phyloP scores from a whole-genome alignment of 768 basidiomycete species.

The Naematelia encephala region DNA sequence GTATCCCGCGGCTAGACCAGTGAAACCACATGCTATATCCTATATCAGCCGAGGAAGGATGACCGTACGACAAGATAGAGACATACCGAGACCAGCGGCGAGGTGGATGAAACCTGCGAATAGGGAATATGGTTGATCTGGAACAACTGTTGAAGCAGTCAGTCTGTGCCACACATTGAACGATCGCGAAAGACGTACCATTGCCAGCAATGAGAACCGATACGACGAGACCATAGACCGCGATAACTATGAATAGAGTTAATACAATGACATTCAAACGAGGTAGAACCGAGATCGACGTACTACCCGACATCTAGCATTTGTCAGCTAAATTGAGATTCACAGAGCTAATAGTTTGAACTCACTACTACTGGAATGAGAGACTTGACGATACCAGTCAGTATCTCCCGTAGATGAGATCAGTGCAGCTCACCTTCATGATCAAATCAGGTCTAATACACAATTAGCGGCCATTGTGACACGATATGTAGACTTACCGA shows the following conservation, averaged over 20 bases:
- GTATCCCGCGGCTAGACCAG: conserved; percentile 88
- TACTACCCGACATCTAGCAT: conserved; percentile 73
- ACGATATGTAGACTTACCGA: conserved; percentile 49
- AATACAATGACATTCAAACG: too few species aligned
- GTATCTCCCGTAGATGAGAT: conserved; percentile 6
- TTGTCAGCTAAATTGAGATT: conserved; percentile 4
- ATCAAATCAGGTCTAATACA: conserved; percentile 72
- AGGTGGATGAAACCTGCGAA: conserved; percentile 88
- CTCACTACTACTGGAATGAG: conserved; percentile 81
- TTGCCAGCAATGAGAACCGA: conserved; percentile 83
- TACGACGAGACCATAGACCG: conserved; percentile 94
- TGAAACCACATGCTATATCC: conserved; percentile 69
- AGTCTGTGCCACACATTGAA: conserved; percentile 3
- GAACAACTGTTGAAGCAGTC: conserved; percentile 56
- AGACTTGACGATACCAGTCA: conserved; percentile 58
- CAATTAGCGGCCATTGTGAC: neutral
- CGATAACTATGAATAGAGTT: conserved; percentile 75
- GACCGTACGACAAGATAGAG: neutral
- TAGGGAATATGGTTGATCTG: conserved; percentile 67
- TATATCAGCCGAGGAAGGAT: neutral
- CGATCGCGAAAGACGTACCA: conserved; percentile 51
- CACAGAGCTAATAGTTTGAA: conserved; percentile 2
- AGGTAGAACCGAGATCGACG: neutral
- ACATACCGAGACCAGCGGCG: conserved; percentile 67
- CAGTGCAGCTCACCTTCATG: conserved; percentile 74